Evolutionary conservation across 495 filamentous ascomycete species (phyloP).

Genomic region (Viridothelium virens): DNA sequence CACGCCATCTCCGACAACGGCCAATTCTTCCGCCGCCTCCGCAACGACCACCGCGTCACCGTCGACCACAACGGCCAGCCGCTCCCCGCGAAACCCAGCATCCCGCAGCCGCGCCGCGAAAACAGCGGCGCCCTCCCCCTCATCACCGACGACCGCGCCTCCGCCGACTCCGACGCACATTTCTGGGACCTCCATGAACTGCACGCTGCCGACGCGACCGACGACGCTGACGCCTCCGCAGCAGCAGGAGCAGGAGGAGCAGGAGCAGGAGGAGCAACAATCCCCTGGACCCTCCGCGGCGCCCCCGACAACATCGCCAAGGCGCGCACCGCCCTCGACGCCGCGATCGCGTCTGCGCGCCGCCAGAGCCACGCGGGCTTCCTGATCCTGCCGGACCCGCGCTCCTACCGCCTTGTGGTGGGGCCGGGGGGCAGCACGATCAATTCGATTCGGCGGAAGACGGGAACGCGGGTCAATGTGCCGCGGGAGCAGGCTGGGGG

Average conservation of each 20-base stretch:
- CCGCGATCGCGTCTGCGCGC: conserved; percentile 62
- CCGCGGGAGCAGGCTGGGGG: conserved; percentile 67
- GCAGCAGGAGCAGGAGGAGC: too few species aligned
- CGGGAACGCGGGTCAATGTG: conserved; percentile 84
- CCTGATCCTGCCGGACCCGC: conserved; percentile 80
- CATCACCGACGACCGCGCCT: conserved; percentile 68
- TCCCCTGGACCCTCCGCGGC: conserved; percentile 87
- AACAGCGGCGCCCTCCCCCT: conserved; percentile 62
- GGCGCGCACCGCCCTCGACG: conserved; percentile 62
- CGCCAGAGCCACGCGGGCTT: conserved; percentile 72
- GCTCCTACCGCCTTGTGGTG: conserved; percentile 82
- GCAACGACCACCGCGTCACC: conserved; percentile 72
- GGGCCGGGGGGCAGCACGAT: conserved; percentile 84
- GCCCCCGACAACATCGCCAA: conserved; percentile 62
- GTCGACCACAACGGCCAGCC: conserved; percentile 81
- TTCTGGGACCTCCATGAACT: conserved; percentile 72
- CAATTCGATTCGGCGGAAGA: conserved; percentile 84
- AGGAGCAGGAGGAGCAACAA: conserved; percentile 38
- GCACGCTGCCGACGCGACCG: conserved; percentile 32
- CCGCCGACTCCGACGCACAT: conserved; percentile 51
- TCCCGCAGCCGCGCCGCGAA: conserved; percentile 34
- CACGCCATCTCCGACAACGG: conserved; percentile 82
- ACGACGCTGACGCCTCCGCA: conserved; percentile 45
- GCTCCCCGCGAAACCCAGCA: conserved; percentile 57
- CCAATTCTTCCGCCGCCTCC: conserved; percentile 79